Conservation (phyloP, 2,329 filamentous ascomycete species). For the Calonectria ilicicola region DNA sequence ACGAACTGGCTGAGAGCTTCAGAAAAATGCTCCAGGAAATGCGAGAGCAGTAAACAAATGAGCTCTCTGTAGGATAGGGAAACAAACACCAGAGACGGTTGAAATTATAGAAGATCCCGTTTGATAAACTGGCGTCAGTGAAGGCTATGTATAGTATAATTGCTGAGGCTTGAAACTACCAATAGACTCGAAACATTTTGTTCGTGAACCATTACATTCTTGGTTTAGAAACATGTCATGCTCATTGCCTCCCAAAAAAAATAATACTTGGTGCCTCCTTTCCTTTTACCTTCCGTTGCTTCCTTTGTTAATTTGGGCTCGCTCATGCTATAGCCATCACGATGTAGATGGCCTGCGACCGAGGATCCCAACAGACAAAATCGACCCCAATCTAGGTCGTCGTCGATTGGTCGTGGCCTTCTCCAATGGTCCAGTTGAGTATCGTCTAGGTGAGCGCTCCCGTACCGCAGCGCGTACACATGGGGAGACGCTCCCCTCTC, state of each 20-base stretch:
- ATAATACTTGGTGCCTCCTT: not conserved
- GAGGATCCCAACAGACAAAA: slow-evolving; percentile 1
- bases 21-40: slow-evolving; percentile 45
- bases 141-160: not conserved
- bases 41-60: slow-evolving; percentile 3
- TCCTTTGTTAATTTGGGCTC: too few relatives aligned
- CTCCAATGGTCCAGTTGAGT: not conserved
- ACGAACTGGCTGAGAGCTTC: slow-evolving; percentile 54
- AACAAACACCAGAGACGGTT: not conserved
- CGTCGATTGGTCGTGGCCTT: not conserved
- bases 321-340: not conserved
- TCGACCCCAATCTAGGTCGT: not conserved
- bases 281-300: not conserved
- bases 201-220: not conserved
- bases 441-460: not conserved
- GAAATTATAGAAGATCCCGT: not conserved
- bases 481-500: not conserved
- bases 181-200: not conserved
- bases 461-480: not conserved
- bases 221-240: not conserved
- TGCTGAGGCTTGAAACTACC: not conserved
- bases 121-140: not conserved
- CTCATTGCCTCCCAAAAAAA: not conserved
- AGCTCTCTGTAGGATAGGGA: not conserved
- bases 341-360: not conserved